These are phyloP conservation scores for Claviceps digitariae DNA, from an alignment of 2,329 filamentous ascomycete species.

Conservation along the genomic window DNA sequence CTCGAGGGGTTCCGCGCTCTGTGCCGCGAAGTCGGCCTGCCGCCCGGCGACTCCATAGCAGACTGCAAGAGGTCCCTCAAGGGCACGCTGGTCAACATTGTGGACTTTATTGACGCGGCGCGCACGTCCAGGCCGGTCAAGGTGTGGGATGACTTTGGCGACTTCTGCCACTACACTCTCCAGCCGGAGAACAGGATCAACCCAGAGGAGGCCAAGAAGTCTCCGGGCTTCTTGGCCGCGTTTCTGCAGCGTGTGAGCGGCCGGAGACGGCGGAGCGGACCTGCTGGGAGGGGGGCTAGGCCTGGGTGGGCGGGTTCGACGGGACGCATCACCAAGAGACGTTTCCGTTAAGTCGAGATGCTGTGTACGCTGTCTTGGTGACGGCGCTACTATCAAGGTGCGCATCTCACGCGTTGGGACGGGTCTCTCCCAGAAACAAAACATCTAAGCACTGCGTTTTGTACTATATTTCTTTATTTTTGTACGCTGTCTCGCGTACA, in stretches of 20 bases:
- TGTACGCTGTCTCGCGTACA: no score
- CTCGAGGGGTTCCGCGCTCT: slow-evolving; percentile 15
- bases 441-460: no score
- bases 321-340: no score
- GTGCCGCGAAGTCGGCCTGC: slow-evolving; percentile 16
- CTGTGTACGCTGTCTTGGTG: background rate
- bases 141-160: slow-evolving; percentile 16
- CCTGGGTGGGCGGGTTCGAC: no score
- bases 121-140: slow-evolving; percentile 12
- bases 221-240: background rate
- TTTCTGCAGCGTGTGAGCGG: no score
- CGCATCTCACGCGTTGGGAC: no score
- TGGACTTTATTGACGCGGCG: slow-evolving; percentile 18
- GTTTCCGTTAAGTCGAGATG: no score
- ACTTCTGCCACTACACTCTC: slow-evolving; percentile 14
- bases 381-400: no score
- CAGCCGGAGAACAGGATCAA: slow-evolving; percentile 10
- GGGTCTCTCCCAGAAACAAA: background rate
- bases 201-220: slow-evolving; percentile 11
- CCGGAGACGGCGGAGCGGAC: no score
- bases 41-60: slow-evolving; percentile 5
- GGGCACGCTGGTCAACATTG: slow-evolving; percentile 17
- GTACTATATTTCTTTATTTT: no score
- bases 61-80: slow-evolving; percentile 14
- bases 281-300: no score